phyloP scores from a whole-genome alignment of 208 protist species.

The Endotrypanum monterogeii region DNA sequence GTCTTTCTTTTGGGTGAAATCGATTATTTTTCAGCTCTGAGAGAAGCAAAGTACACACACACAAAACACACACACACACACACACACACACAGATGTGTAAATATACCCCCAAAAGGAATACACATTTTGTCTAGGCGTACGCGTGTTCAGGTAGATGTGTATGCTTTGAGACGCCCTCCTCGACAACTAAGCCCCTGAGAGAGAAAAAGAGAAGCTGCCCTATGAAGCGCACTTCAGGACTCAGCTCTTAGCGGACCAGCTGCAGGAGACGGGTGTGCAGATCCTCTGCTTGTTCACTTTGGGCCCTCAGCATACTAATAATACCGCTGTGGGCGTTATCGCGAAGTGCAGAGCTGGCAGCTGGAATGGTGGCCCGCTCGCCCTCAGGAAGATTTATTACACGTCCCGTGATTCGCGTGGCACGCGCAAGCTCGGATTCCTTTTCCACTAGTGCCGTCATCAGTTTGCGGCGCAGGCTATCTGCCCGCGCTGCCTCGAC shows the following conservation, averaged over 20 bases:
- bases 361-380: constrained; percentile 4
- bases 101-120: no score
- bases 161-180: no score
- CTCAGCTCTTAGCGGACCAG: constrained; percentile 30
- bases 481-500: constrained; percentile 53
- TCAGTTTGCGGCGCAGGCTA: constrained; percentile 56
- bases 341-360: not conserved
- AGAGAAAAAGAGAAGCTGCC: not conserved
- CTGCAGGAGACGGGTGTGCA: constrained; percentile 67
- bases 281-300: constrained; percentile 59
- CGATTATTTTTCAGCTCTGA: not conserved
- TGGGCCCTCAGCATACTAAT: constrained; percentile 59
- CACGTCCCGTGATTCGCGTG: not conserved
- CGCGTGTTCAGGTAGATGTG: no score
- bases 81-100: not conserved
- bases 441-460: constrained; percentile 57
- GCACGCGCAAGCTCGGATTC: constrained; percentile 32
- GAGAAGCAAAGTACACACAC: not conserved
- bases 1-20: not conserved
- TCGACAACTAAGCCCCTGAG: not conserved
- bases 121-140: no score
- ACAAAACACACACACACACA: not conserved
- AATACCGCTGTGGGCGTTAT: constrained; percentile 39
- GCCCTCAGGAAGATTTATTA: not conserved
- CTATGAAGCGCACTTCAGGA: not conserved